Percentiles rank a stretch among this genome's conserved stretches.
phyloP scores from a whole-genome alignment of 2,329 filamentous ascomycete species.

The Cadophora sp. region DNA sequence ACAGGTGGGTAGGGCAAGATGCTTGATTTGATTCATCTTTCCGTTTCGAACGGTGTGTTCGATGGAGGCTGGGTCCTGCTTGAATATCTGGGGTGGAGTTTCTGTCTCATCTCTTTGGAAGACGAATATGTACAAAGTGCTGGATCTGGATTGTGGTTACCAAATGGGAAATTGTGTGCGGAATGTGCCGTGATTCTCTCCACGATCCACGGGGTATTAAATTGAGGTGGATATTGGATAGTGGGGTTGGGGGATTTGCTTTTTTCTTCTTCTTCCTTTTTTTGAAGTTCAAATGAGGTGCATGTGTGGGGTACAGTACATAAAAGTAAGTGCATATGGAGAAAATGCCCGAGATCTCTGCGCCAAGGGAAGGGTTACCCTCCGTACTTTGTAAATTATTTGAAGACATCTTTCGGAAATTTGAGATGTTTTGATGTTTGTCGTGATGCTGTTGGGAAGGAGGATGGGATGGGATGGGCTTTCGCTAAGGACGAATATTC shows the following conservation, averaged over 20 bases:
- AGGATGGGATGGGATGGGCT: background rate
- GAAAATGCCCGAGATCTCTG: conserved; percentile 8
- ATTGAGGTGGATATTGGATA: too few species aligned
- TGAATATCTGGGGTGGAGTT: too few species aligned
- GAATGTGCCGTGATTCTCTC: background rate
- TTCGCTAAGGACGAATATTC: too few species aligned
- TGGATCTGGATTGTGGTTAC: background rate
- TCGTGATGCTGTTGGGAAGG: background rate
- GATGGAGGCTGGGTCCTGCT: too few species aligned
- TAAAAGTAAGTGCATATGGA: background rate
- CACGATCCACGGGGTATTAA: too few species aligned
- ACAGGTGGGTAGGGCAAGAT: too few species aligned
- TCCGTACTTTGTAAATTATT: background rate
- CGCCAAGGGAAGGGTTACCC: background rate
- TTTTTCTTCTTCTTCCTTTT: background rate
- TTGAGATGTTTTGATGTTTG: background rate
- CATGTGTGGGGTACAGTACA: background rate
- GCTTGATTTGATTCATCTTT: too few species aligned
- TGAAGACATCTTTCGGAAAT: conserved; percentile 1
- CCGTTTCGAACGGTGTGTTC: too few species aligned
- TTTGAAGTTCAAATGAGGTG: background rate
- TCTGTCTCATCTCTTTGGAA: too few species aligned
- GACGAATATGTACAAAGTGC: too few species aligned
- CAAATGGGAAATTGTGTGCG: background rate
- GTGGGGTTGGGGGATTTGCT: background rate